phyloP scores from a whole-genome alignment of 257 asterid species.

The Solanum pimpinellifolium region DNA sequence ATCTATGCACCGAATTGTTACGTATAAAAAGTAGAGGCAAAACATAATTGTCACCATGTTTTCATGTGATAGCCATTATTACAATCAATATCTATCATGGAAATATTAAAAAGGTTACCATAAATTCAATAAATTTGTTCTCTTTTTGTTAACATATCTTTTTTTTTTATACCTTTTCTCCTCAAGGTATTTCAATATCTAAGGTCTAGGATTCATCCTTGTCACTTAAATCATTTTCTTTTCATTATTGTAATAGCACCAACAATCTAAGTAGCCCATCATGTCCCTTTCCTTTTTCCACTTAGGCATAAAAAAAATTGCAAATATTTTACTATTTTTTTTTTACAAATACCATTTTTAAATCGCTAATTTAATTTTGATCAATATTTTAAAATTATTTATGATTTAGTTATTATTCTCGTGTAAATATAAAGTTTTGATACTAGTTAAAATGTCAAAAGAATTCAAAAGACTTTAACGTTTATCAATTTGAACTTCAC shows the following conservation, averaged over 20 bases:
- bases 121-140: background rate
- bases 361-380: background rate
- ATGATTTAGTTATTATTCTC: background rate
- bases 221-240: background rate
- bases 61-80: slow-evolving; percentile 33
- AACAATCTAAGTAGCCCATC: background rate
- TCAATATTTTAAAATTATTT: background rate
- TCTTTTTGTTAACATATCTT: slow-evolving; percentile 11
- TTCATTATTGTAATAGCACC: background rate
- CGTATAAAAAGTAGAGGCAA: slow-evolving; percentile 15
- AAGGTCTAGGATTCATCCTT: background rate
- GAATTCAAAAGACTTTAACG: background rate
- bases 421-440: background rate
- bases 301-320: background rate
- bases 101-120: background rate
- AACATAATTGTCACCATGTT: slow-evolving; percentile 25
- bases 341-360: background rate
- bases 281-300: background rate
- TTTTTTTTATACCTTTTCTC: background rate
- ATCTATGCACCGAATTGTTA: background rate
- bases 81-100: slow-evolving; percentile 3
- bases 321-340: background rate
- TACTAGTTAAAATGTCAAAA: background rate
- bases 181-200: slow-evolving; percentile 5
- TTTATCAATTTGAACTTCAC: background rate